phyloP scores from a whole-genome alignment of 1,139 yeast species.

The Trichomonascaceae sp. region DNA sequence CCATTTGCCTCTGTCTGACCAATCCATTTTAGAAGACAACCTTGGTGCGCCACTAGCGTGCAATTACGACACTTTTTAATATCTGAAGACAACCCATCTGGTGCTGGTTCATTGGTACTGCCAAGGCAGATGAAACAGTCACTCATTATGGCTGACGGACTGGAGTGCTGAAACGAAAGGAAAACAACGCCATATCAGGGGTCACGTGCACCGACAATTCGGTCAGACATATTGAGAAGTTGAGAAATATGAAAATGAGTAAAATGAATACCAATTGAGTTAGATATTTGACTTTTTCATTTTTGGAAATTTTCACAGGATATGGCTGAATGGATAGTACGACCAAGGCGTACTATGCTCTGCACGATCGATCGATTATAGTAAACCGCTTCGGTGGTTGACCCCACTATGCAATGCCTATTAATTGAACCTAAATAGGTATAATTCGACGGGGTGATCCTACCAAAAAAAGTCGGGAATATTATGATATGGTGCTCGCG shows the following conservation, averaged over 20 bases:
- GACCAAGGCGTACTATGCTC: not conserved
- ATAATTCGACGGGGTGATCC: not conserved
- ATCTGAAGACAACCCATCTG: conserved; percentile 18
- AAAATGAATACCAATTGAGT: not conserved
- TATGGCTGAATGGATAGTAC: not conserved
- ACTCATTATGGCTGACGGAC: conserved; percentile 3
- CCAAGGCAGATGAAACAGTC: conserved; percentile 45
- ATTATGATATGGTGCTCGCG: not conserved
- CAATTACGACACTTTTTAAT: conserved; percentile 41
- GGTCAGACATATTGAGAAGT: not conserved
- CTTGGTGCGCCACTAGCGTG: conserved; percentile 37
- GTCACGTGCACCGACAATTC: not conserved
- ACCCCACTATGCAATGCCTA: not conserved
- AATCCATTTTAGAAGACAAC: conserved; percentile 42
- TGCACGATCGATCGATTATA: not conserved
- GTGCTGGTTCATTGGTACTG: conserved; percentile 36
- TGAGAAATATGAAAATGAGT: too few relatives aligned
- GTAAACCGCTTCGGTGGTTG: not conserved
- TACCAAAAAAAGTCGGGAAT: not conserved
- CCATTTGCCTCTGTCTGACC: conserved; percentile 30
- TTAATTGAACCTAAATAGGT: not conserved
- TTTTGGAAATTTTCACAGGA: not conserved
- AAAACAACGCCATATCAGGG: not conserved
- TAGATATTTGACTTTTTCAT: too few relatives aligned
- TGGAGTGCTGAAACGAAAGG: not conserved